Evolutionary conservation across 352 stramenopile genomes (phyloP), one percentile per base, ranked within the genome.

Genomic region (Phytophthora pistaciae): DNA sequence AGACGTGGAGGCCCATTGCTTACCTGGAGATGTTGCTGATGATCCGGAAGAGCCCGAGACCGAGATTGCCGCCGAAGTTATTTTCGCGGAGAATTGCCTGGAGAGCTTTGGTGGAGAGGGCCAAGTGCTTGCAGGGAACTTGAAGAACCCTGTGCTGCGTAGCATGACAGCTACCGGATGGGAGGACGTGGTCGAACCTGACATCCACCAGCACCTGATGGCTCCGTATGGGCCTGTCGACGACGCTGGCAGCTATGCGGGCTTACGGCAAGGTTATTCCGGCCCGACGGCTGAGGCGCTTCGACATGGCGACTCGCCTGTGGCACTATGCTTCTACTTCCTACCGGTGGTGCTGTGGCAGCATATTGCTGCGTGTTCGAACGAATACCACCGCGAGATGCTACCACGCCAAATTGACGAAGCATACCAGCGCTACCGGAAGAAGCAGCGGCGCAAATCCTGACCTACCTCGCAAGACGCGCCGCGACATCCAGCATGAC

Each of bases 141-240:
- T 50, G 18, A 50, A 50, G 42, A 25, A 50, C 42, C 18, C 16
- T 25, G 42, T 50, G 42, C 13, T 50, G 42, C 18, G 42, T 25
- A 23, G n/a, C 16, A 50, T 50, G 42, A 5, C 42, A 23, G 42
- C 42, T 25, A 50, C 42, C n/a, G 42, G 42, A 25, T 50, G 42
- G 42, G 42, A 50, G n/a, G 42, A 50, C 42, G 42, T 50, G 7
- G 42, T 50, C 5, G 42, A 21, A 21, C 42, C 42, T 25, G 42
- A 50, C 18, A 50, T 23, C n/a, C 5, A 25, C n/a, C 18, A 50
- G 18, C n/a, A 50, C 5, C 42, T 50, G 10, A 50, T 50, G 42
- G n/a, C 42, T 50, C 56, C 56, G 16, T 63, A 63, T 40, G 56
- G 55, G 40, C 56, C 38, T 44, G 56, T 63, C 38, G 16, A 54